These are phyloP conservation scores for Populus hybrid DNA, from an alignment of 441 rosid species.

Conservation along the genomic window DNA sequence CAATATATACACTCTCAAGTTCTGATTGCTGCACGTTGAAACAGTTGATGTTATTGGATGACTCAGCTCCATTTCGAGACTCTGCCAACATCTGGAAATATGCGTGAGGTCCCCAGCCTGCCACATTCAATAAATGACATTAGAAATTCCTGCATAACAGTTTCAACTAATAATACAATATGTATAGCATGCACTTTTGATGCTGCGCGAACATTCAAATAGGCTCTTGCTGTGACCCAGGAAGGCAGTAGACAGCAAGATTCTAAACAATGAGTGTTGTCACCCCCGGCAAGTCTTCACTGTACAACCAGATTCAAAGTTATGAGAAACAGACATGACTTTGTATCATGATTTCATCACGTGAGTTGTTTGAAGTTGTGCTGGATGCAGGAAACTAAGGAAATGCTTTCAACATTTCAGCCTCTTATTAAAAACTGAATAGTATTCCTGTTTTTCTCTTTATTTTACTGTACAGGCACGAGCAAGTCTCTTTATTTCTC, in stretches of 20 bases:
- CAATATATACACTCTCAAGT: constrained; percentile 51
- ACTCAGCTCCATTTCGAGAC: constrained; percentile 36
- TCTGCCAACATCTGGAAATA: constrained; percentile 82
- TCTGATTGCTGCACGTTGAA: constrained; percentile 38
- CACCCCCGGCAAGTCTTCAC: no score
- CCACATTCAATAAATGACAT: constrained; percentile 1
- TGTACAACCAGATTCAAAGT: no score
- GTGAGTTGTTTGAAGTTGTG: no score
- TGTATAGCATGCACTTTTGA: neutral
- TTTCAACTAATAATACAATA: neutral
- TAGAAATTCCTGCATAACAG: neutral
- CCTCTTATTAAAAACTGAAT: no score
- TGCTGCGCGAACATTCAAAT: neutral
- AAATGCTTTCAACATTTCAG: no score
- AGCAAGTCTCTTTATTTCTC: no score
- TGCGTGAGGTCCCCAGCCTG: constrained; percentile 98
- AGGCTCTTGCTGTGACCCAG: neutral
- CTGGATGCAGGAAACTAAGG: no score
- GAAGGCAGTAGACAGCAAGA: neutral
- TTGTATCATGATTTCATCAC: no score
- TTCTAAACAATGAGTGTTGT: no score
- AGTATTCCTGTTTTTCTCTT: no score
- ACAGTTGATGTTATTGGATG: constrained; percentile 28
- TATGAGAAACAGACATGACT: no score
- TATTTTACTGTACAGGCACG: no score